A percentile compares a stretch with the other conserved stretches of the same genome.
phyloP scores from a whole-genome alignment of 2,329 filamentous ascomycete species.

The Aspergillus sp. region DNA sequence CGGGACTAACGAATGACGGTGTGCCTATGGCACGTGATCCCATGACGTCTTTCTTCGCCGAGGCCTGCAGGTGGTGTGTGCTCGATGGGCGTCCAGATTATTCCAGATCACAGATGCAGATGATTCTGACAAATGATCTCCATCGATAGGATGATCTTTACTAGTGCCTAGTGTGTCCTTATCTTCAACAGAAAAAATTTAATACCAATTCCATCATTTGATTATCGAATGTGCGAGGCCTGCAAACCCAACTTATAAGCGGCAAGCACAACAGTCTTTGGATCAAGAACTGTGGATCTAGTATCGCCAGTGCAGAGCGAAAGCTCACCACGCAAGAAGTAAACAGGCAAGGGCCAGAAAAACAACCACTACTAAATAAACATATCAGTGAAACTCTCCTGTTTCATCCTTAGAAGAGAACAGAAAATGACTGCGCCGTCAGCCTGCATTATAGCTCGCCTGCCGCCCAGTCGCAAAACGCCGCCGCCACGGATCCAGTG shows the following conservation, averaged over 20 bases:
- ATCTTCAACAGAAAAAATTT: neutral
- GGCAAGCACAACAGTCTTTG: neutral
- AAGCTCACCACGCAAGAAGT: neutral
- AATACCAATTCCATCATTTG: neutral
- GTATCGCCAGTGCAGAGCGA: neutral
- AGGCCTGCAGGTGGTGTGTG: neutral
- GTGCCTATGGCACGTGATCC: neutral
- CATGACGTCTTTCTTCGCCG: constrained; percentile 1
- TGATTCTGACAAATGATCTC: constrained; percentile 3
- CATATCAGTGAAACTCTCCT: constrained; percentile 3
- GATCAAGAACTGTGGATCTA: constrained; percentile 1
- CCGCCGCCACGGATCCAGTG: constrained; percentile 20
- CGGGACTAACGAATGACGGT: neutral
- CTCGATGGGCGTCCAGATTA: neutral
- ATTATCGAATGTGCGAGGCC: neutral
- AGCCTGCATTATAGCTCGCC: constrained; percentile 24
- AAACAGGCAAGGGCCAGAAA: constrained; percentile 5
- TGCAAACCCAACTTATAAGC: neutral
- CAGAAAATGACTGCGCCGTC: constrained; percentile 23
- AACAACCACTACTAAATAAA: constrained; percentile 9
- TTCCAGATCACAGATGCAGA: neutral
- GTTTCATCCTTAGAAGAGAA: constrained; percentile 20
- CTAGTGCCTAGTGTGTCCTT: neutral
- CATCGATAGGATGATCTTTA: neutral
- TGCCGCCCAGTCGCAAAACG: constrained; percentile 22